Percentiles rank a stretch among this genome's conserved stretches.
Conservation (phyloP, 768 basidiomycete species). For the Mycena belliarum region DNA sequence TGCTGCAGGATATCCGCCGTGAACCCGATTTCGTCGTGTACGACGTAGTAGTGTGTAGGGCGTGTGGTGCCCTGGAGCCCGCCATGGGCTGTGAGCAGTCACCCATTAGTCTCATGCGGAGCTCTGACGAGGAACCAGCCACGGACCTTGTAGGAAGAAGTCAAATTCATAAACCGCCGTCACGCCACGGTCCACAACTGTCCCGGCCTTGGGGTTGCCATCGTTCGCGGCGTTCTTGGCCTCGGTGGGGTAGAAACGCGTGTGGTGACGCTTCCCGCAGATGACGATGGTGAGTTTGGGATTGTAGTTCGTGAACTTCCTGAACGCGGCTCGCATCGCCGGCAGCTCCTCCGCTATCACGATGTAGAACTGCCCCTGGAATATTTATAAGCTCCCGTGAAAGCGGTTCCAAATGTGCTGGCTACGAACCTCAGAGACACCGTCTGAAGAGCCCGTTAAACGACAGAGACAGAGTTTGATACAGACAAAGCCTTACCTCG, state of each 20-base stretch:
- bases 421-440: constrained; percentile 68
- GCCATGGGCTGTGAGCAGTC: constrained; percentile 54
- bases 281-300: constrained; percentile 73
- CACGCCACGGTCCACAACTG: constrained; percentile 80
- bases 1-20: constrained; percentile 69
- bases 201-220: constrained; percentile 76
- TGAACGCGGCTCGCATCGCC: constrained; percentile 59
- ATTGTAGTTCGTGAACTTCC: constrained; percentile 41
- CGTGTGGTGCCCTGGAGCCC: constrained; percentile 74
- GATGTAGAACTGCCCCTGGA: constrained; percentile 67
- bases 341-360: constrained; percentile 70
- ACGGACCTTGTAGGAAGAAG: constrained; percentile 63
- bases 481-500: constrained; percentile 33
- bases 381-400: constrained; percentile 28
- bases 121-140: neutral
- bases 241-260: constrained; percentile 66
- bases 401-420: neutral
- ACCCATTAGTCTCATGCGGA: neutral
- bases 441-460: constrained; percentile 41
- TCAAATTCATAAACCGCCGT: constrained; percentile 67
- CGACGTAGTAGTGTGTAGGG: constrained; percentile 80
- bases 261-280: constrained; percentile 63
- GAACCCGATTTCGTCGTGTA: constrained; percentile 77
- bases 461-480: no score
- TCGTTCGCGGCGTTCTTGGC: constrained; percentile 53